A percentile compares a stretch with the other conserved stretches of the same genome.
phyloP scores from a whole-genome alignment of 805 yeast species.

The Saccharomycopsis babjevae region DNA sequence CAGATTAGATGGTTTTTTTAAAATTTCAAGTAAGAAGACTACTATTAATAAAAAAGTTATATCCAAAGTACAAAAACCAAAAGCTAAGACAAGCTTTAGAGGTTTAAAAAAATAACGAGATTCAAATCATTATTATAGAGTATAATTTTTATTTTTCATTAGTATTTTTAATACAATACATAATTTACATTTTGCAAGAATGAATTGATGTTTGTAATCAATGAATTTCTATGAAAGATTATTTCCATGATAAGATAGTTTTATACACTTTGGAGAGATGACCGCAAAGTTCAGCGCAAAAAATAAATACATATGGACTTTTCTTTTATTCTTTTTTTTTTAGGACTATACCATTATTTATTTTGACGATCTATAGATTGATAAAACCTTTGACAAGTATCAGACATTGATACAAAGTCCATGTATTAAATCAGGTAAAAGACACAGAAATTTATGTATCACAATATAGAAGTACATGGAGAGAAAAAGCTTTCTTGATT shows the following conservation, averaged over 20 bases:
- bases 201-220: not conserved
- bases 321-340: not conserved
- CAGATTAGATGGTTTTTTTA: slow-evolving; percentile 85
- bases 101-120: slow-evolving; percentile 1
- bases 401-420: too few relatives aligned
- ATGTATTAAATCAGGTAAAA: not conserved
- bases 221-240: not conserved
- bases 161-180: not conserved
- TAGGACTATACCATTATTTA: too few relatives aligned
- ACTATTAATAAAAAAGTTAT: slow-evolving; percentile 27
- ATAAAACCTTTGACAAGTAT: too few relatives aligned
- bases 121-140: not conserved
- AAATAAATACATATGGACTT: not conserved
- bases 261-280: not conserved
- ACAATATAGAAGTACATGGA: slow-evolving; percentile 29
- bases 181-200: not conserved
- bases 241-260: too few relatives aligned
- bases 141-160: not conserved
- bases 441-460: not conserved
- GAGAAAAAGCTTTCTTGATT: slow-evolving; percentile 59
- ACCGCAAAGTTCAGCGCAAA: not conserved
- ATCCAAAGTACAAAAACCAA: slow-evolving; percentile 18
- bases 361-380: too few relatives aligned
- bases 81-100: slow-evolving; percentile 12
- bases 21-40: slow-evolving; percentile 43